Evolutionary conservation across 176 grass and related monocot species (phyloP), one percentile per base, ranked within the genome.

Genomic region (Canna indica): DNA sequence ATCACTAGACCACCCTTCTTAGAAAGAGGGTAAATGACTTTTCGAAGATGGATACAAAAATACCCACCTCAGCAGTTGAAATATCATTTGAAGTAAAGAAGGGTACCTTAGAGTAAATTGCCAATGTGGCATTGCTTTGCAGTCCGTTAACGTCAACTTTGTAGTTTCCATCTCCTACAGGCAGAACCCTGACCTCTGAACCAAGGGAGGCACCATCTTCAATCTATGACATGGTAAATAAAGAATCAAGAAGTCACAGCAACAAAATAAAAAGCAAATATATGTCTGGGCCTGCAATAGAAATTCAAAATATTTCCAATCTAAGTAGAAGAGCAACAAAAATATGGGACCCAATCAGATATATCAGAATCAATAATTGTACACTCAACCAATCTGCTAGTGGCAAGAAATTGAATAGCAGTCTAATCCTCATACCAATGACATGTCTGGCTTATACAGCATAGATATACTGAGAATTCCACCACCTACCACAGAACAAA

Each of bases 91-190:
- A 36, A 76, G 22, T 71, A 13, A 36, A 63, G 54, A 67, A 68
- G 30, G 52, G 2, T 70, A 97, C 93, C 88, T 97, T 91, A 17
- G 34, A 85, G 87, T 90, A 97, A 78, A 74, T 80, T 79, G 93
- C 77, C 75, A 92, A 65, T 74, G 86, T 90, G 58, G 85, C 81
- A 65, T 89, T 81, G 38, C 67, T 97, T 78, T 97, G 93, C 73
- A 91, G 61, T 48, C 86, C 86, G 59, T 52, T 86, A 85, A 73
- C 79, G 81, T 97, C 79, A 31, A 97, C 83, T 76, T 77, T 82
- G 75, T 90, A 97, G 73, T 81, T 80, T 72, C 78, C 32, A 6
- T 85, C 58, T 46, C 88, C 77, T 47, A 53, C 76, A 44, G 77
- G 77, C 58, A 90, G 61, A 79, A 92, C 84, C 81, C 85, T 97